A percentile compares a stretch with the other conserved stretches of the same genome.
Evolutionary conservation across 768 basidiomycete species (phyloP).

Genomic region (Russula lepida): DNA sequence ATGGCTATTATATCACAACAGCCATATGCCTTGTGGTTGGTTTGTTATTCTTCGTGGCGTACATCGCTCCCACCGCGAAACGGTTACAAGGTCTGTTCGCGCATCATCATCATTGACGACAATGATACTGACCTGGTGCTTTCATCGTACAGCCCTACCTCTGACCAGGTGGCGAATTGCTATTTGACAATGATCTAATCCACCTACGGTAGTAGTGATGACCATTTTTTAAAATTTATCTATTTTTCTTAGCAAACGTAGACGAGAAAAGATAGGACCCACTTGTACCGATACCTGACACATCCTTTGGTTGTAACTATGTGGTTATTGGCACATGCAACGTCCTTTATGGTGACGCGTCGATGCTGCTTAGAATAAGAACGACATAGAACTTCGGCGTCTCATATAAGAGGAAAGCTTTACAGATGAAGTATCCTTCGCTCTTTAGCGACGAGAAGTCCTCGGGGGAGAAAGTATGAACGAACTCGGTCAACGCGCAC

Average conservation of each 20-base stretch:
- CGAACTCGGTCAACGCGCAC: conserved; percentile 52
- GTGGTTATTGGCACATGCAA: too few species aligned
- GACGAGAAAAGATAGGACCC: too few species aligned
- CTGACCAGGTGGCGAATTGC: conserved; percentile 65
- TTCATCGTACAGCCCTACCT: conserved; percentile 45
- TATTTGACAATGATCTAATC: conserved; percentile 21
- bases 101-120: background rate
- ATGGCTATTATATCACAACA: conserved; percentile 88
- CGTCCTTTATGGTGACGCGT: too few species aligned
- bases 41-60: conserved; percentile 60
- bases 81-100: conserved; percentile 69
- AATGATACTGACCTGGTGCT: background rate
- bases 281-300: too few species aligned
- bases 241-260: background rate
- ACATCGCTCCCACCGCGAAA: conserved; percentile 76
- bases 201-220: background rate
- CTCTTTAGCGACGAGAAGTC: conserved; percentile 41
- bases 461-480: conserved; percentile 66
- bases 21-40: conserved; percentile 70
- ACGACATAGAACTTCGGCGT: too few species aligned
- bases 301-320: too few species aligned
- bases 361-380: too few species aligned
- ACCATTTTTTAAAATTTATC: background rate
- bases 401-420: too few species aligned
- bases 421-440: too few species aligned